phyloP scores from a whole-genome alignment of 805 yeast genomes.

The Ogataea populi-albae region DNA sequence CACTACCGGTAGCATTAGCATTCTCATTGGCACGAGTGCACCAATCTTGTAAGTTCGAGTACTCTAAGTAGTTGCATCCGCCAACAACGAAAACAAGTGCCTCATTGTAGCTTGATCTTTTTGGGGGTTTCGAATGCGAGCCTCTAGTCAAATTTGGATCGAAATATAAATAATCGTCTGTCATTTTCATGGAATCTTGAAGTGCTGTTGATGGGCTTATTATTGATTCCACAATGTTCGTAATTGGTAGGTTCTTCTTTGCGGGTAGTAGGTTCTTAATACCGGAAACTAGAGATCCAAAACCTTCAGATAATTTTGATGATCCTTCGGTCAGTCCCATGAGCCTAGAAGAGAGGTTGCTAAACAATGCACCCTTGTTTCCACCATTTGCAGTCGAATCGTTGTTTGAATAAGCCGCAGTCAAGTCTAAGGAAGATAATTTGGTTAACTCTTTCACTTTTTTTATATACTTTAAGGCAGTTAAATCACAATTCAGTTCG shows the following conservation, averaged over 20 bases:
- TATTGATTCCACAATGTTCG: conserved; percentile 86
- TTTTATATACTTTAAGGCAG: conserved; percentile 69
- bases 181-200: conserved; percentile 60
- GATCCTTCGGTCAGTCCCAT: conserved; percentile 77
- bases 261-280: conserved; percentile 85
- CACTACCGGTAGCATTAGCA: conserved; percentile 16
- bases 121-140: conserved; percentile 84
- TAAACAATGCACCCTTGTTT: conserved; percentile 51
- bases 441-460: conserved; percentile 77
- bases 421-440: conserved; percentile 38
- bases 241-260: conserved; percentile 82
- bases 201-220: conserved; percentile 76
- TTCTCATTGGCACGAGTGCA: conserved; percentile 31
- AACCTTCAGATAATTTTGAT: conserved; percentile 73
- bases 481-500: conserved; percentile 55
- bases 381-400: conserved; percentile 32
- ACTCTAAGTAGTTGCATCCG: conserved; percentile 94
- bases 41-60: conserved; percentile 93
- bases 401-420: conserved; percentile 28
- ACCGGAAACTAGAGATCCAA: conserved; percentile 84
- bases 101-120: conserved; percentile 75
- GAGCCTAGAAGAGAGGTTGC: conserved; percentile 70
- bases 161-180: conserved; percentile 86
- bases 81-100: conserved; percentile 91
- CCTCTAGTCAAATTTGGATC: conserved; percentile 89